Evolutionary conservation across 345 rosid genomes (phyloP).

Genomic region (Angophora floribunda): DNA sequence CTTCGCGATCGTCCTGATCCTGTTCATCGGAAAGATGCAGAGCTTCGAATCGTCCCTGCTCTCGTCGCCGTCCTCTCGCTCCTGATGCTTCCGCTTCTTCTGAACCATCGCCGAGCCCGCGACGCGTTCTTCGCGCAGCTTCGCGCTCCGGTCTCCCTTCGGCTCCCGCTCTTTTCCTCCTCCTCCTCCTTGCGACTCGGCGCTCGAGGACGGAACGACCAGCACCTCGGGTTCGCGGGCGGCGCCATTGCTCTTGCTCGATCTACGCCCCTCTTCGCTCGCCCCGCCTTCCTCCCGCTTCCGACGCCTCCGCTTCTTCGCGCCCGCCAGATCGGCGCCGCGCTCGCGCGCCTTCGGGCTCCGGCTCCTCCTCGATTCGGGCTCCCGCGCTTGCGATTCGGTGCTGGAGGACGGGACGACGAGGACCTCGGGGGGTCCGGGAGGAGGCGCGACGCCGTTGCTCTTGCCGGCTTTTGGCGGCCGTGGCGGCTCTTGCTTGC

Average conservation of each 20-base stretch:
- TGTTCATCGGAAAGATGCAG: constrained; percentile 57
- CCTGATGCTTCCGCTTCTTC: constrained; percentile 4
- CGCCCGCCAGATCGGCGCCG: neutral
- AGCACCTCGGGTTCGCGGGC: neutral
- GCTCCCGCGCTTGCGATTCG: neutral
- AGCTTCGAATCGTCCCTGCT: constrained; percentile 25
- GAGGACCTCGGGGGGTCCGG: neutral
- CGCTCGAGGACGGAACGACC: constrained; percentile 2
- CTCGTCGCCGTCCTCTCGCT: constrained; percentile 12
- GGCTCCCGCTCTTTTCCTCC: neutral
- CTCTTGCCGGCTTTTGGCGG: neutral
- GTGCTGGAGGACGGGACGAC: neutral
- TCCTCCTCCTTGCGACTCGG: neutral
- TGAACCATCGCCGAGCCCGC: neutral
- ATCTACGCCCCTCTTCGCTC: neutral
- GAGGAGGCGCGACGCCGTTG: neutral
- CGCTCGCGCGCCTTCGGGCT: neutral
- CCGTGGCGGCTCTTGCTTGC: neutral
- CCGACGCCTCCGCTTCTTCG: neutral
- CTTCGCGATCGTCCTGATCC: constrained; percentile 64
- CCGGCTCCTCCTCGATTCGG: neutral
- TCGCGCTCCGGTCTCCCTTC: neutral
- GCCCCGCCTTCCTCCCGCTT: neutral
- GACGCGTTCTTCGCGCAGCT: neutral
- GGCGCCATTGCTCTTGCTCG: neutral